Evolutionary conservation across 495 filamentous ascomycete genomes (phyloP).

Genomic region (Bacidia gigantensis): DNA sequence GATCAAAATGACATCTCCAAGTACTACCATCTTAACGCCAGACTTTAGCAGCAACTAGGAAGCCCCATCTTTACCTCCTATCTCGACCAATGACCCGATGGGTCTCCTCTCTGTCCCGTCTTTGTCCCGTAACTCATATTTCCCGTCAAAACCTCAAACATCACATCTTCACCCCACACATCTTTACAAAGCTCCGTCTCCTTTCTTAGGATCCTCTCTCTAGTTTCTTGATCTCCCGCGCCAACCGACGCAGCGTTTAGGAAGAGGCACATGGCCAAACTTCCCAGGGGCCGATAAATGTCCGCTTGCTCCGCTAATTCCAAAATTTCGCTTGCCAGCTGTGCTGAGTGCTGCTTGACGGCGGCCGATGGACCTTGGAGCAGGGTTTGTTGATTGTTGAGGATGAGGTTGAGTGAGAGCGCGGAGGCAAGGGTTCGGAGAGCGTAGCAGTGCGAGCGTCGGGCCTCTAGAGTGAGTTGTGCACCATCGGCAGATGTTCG

Average conservation of each 20-base stretch:
- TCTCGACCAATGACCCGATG: too few relatives aligned
- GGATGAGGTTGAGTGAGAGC: constrained; percentile 21
- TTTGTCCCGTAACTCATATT: too few relatives aligned
- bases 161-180: too few relatives aligned
- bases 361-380: constrained; percentile 12
- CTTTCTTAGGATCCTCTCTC: constrained; percentile 12
- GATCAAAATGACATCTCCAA: too few relatives aligned
- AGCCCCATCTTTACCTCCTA: too few relatives aligned
- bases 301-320: constrained; percentile 18
- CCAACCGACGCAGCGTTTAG: constrained; percentile 22
- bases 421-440: constrained; percentile 26
- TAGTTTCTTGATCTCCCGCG: constrained; percentile 15
- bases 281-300: constrained; percentile 25
- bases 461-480: not conserved
- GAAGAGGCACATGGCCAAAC: constrained; percentile 23
- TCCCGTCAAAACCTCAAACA: too few relatives aligned
- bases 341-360: constrained; percentile 17
- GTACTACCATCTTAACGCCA: too few relatives aligned
- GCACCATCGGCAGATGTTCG: not conserved
- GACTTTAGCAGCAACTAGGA: too few relatives aligned
- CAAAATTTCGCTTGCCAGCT: constrained; percentile 22
- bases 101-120: too few relatives aligned
- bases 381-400: constrained; percentile 24
- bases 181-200: too few relatives aligned
- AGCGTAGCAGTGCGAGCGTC: constrained; percentile 16